Percentiles rank a stretch among this genome's conserved stretches.
Evolutionary conservation across 495 filamentous ascomycete species (phyloP).

Genomic region (Neurospora intermedia): DNA sequence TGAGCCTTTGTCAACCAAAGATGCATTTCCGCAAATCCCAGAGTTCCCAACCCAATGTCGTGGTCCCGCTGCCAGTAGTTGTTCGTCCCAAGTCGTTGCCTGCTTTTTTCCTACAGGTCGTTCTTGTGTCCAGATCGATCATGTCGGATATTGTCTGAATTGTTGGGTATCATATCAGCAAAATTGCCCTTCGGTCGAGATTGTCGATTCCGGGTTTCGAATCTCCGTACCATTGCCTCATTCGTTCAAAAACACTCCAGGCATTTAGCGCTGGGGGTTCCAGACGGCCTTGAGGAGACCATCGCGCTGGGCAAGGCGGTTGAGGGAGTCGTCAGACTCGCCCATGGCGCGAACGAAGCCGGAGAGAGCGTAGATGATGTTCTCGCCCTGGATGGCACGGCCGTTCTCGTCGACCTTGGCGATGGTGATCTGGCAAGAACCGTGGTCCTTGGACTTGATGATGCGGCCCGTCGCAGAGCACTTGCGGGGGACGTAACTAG

Average conservation of each 20-base stretch:
- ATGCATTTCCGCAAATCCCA: conserved; percentile 10
- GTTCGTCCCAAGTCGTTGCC: not conserved
- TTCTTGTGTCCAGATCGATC: conserved; percentile 13
- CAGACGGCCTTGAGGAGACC: conserved; percentile 95
- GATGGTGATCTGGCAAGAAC: conserved; percentile 81
- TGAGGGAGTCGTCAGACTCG: conserved; percentile 93
- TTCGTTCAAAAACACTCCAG: conserved; percentile 3
- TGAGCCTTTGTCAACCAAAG: conserved; percentile 15
- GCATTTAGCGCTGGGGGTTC: conserved; percentile 63
- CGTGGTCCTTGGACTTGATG: conserved; percentile 99
- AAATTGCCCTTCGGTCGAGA: conserved; percentile 8
- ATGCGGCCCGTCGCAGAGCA: conserved; percentile 92
- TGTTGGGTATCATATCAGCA: conserved; percentile 5
- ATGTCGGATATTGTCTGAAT: conserved; percentile 7
- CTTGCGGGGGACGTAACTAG: conserved; percentile 97
- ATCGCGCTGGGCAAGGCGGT: conserved; percentile 89
- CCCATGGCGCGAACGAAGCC: conserved; percentile 97
- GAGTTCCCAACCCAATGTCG: conserved; percentile 5
- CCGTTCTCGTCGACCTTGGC: conserved; percentile 97
- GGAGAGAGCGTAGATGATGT: conserved; percentile 92
- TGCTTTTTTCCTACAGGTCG: conserved; percentile 1
- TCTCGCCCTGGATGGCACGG: conserved; percentile 85
- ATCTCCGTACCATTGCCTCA: conserved; percentile 15
- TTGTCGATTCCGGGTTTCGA: not conserved
- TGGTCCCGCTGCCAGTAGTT: conserved; percentile 13